Evolutionary conservation across 2,329 filamentous ascomycete species (phyloP).

Genomic region (Aspergillus texensis): DNA sequence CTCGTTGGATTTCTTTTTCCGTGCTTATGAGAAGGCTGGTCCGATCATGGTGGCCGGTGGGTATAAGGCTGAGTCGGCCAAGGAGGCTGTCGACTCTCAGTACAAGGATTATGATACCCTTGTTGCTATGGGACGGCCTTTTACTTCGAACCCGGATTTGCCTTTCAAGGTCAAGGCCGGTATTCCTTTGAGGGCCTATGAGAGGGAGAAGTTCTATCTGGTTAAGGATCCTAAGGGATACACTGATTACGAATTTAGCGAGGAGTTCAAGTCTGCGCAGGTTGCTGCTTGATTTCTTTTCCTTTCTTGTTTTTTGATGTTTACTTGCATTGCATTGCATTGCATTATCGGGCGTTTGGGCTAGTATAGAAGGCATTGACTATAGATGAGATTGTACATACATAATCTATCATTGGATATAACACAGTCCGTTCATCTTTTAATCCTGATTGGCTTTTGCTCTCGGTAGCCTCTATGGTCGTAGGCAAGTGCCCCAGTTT

Average conservation of each 20-base stretch:
- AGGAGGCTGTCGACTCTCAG: constrained; percentile 36
- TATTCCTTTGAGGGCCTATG: constrained; percentile 41
- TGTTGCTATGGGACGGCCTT: constrained; percentile 48
- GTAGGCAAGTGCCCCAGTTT: no score
- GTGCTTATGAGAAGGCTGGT: constrained; percentile 43
- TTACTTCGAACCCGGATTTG: constrained; percentile 51
- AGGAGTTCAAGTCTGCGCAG: constrained; percentile 31
- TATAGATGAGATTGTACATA: constrained; percentile 5
- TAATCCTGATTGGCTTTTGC: no score
- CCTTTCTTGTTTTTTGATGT: neutral
- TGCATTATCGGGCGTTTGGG: neutral
- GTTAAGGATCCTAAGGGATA: constrained; percentile 43
- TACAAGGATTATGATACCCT: constrained; percentile 35
- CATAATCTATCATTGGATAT: neutral
- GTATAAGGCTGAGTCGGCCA: constrained; percentile 45
- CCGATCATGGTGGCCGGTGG: constrained; percentile 57
- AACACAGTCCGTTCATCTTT: neutral
- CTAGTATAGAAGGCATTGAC: constrained; percentile 12
- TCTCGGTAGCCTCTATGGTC: no score
- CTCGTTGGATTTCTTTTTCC: constrained; percentile 47
- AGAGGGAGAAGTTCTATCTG: constrained; percentile 46
- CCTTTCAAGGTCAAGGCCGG: constrained; percentile 45
- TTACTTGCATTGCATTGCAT: neutral
- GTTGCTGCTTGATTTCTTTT: constrained; percentile 22
- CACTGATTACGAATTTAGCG: constrained; percentile 39